A percentile compares a stretch with the other conserved stretches of the same genome.
Conservation (phyloP, 2,329 filamentous ascomycete genomes). For the Trichoderma sp. region DNA sequence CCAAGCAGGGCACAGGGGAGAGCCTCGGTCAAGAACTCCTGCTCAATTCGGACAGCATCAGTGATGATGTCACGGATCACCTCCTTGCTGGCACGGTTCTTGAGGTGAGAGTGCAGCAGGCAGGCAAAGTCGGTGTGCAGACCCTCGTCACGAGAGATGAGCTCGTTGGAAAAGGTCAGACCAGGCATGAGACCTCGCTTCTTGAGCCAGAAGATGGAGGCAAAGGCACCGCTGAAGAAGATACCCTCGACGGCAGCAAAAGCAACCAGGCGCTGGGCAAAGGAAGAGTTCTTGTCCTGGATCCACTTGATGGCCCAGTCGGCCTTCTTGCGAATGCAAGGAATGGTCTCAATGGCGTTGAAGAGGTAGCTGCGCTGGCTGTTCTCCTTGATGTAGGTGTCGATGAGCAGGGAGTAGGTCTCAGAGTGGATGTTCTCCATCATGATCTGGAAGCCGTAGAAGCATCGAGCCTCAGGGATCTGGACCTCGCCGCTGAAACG, state of each 20-base stretch:
- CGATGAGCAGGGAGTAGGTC: constrained; percentile 98
- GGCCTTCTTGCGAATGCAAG: constrained; percentile 97
- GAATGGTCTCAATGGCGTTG: constrained; percentile 98
- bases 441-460: constrained; percentile 99
- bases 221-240: constrained; percentile 98
- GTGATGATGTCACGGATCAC: constrained; percentile 84
- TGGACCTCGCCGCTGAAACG: constrained; percentile 97
- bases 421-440: constrained; percentile 99
- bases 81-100: constrained; percentile 81
- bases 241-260: constrained; percentile 98
- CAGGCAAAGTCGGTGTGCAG: constrained; percentile 99
- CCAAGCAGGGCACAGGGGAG: constrained; percentile 89
- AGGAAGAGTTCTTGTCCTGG: constrained; percentile 86
- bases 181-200: constrained; percentile 99
- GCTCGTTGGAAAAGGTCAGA: constrained; percentile 98
- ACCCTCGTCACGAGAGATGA: constrained; percentile 98
- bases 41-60: constrained; percentile 90
- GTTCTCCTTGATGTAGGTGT: constrained; percentile 98
- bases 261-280: constrained; percentile 90
- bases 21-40: constrained; percentile 96
- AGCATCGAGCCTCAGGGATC: constrained; percentile 96
- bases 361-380: constrained; percentile 92
- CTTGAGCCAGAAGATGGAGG: constrained; percentile 99
- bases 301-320: constrained; percentile 98
- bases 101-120: constrained; percentile 94